A percentile compares a stretch with the other conserved stretches of the same genome.
Evolutionary conservation across 768 basidiomycete species (phyloP).

Genomic region (Tephrocybe sp.): DNA sequence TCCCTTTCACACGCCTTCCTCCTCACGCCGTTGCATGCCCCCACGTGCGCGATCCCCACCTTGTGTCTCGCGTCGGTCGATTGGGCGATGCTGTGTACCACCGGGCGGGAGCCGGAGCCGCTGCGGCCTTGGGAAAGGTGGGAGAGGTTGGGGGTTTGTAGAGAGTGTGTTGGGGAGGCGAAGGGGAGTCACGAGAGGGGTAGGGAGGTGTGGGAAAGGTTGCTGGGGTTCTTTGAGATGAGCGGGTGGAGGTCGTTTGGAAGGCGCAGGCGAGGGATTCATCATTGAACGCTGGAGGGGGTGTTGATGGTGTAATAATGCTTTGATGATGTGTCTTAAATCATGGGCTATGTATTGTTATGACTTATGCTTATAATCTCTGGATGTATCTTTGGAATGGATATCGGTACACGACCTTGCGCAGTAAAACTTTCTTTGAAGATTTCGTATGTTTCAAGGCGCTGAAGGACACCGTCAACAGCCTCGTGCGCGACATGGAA

Average conservation of each 20-base stretch:
- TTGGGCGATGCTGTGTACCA: conserved; percentile 42
- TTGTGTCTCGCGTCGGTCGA: conserved; percentile 37
- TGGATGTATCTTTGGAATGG: no score
- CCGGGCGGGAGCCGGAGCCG: conserved; percentile 31
- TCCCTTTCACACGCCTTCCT: conserved; percentile 42
- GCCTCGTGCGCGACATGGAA: no score
- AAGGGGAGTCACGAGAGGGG: conserved; percentile 31
- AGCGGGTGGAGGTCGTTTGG: conserved; percentile 36
- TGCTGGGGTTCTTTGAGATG: conserved; percentile 39
- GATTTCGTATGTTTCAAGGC: no score
- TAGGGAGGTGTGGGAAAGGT: conserved; percentile 38
- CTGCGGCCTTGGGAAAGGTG: conserved; percentile 34
- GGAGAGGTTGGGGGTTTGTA: conserved; percentile 35
- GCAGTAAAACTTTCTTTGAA: no score
- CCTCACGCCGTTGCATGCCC: conserved; percentile 35
- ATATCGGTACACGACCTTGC: no score
- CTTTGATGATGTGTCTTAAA: background rate
- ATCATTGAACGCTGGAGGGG: background rate
- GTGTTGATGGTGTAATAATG: background rate
- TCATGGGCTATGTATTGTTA: background rate
- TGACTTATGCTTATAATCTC: no score
- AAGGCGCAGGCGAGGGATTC: conserved; percentile 19
- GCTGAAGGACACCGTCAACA: no score
- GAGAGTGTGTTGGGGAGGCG: conserved; percentile 30
- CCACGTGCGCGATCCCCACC: conserved; percentile 26